Conservation (phyloP, 805 yeast genomes). For the Saturnispora besseyi region DNA sequence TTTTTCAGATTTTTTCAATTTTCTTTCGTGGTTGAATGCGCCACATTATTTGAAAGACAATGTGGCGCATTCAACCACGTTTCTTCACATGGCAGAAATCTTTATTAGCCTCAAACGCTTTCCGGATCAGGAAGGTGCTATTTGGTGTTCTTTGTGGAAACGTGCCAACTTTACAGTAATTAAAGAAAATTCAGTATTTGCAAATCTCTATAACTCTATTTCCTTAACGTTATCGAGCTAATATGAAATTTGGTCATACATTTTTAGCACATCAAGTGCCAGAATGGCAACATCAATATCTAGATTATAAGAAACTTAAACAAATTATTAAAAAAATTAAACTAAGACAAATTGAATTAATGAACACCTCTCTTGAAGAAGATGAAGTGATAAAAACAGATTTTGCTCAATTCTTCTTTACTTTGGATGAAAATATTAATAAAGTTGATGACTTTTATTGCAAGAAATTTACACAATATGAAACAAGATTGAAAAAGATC, state of each 20-base stretch:
- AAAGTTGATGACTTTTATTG: conserved; percentile 73
- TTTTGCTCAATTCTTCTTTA: conserved; percentile 61
- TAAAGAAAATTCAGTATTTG: background rate
- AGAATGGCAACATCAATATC: conserved; percentile 78
- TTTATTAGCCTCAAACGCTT: background rate
- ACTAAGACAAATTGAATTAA: conserved; percentile 31
- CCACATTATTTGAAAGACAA: background rate
- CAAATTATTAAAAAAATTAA: conserved; percentile 64
- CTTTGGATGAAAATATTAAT: conserved; percentile 74
- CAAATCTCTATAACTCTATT: background rate
- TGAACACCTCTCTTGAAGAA: conserved; percentile 25
- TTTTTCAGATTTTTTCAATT: background rate
- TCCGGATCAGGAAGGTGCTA: background rate
- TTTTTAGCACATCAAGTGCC: conserved; percentile 82
- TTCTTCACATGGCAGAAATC: too few species aligned
- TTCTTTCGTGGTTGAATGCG: background rate
- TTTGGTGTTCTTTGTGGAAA: background rate
- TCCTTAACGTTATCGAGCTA: background rate
- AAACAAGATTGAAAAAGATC: conserved; percentile 51
- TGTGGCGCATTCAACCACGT: background rate
- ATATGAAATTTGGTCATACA: conserved; percentile 77
- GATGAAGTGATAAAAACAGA: conserved; percentile 36
- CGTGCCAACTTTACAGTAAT: background rate
- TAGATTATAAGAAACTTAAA: conserved; percentile 80
- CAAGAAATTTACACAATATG: conserved; percentile 64